Percentiles rank a stretch among this genome's conserved stretches.
Evolutionary conservation across 257 asterid genomes (phyloP).

Genomic region (Gynochthodes officinalis): DNA sequence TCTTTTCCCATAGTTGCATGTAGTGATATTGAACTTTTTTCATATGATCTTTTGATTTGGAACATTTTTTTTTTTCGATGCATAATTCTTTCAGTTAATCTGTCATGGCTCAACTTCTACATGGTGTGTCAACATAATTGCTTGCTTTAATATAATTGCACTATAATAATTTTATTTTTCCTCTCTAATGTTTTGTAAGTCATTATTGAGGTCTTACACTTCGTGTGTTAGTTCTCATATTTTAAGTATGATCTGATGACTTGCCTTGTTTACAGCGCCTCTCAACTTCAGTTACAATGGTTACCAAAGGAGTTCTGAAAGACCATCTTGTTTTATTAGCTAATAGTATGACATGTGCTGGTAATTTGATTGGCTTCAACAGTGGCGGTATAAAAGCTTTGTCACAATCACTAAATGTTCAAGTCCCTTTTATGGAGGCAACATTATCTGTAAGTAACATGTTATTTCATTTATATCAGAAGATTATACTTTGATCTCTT

Average conservation of each 20-base stretch:
- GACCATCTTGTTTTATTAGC: constrained; percentile 91
- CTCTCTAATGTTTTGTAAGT: not conserved
- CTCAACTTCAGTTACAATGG: constrained; percentile 91
- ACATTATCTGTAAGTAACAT: constrained; percentile 70
- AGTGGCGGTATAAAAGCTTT: constrained; percentile 85
- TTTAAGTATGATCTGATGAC: not conserved
- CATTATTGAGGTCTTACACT: not conserved
- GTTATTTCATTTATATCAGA: constrained; percentile 11
- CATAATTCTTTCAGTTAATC: not conserved
- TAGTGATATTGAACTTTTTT: not conserved
- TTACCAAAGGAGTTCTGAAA: constrained; percentile 94
- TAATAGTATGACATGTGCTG: constrained; percentile 94
- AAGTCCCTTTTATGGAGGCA: constrained; percentile 90
- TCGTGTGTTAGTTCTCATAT: not conserved
- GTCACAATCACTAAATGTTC: constrained; percentile 68
- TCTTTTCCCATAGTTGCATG: not conserved
- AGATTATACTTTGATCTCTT: constrained; percentile 8
- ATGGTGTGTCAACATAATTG: not conserved
- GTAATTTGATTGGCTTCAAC: constrained; percentile 85
- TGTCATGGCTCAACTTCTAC: not conserved
- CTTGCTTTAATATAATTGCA: not conserved
- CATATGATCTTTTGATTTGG: not conserved
- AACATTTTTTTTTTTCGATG: not conserved
- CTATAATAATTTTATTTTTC: not conserved
- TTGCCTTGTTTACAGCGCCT: constrained; percentile 55